Evolutionary conservation across 2,329 filamentous ascomycete genomes (phyloP), one percentile per base, ranked within the genome.

Genomic region (Macroventuria anomochaeta): DNA sequence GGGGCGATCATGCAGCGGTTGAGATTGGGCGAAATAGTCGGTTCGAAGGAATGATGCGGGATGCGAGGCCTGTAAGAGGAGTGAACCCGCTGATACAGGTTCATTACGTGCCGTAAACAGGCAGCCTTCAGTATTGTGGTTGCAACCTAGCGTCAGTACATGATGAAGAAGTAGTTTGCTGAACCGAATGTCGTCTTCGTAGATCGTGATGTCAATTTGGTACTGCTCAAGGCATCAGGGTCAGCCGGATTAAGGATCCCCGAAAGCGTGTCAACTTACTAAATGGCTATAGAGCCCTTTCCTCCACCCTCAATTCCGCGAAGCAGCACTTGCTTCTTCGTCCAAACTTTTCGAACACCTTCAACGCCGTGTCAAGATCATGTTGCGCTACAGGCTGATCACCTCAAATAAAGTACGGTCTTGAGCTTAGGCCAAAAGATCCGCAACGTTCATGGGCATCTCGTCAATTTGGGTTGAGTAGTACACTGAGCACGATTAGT

Each of bases 401-500:
- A n/a, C n/a, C n/a, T n/a, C n/a, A n/a, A n/a, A n/a, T n/a, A n/a
- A n/a, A n/a, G 21, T 29, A n/a, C 41, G 33, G 15, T 12, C n/a
- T 21, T 25, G 2, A 5, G n/a, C 38, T 55, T 67, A 73, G 12
- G 68, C 59, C 36, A 73, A 55, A 18, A 73, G 61, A 50, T 73
- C 71, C 20, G 71, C 71, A 31, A 73, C 91, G 72, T 97, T 97
- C 93, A 97, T 97, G 15, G 93, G 93, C 93, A 97, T 97, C 81
- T 97, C 93, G 68, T 97, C 93, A 65, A 97, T 96, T 80, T 97
- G 93, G 39, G 93, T 96, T 13, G 91, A 96, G 79, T 96, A 96
- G 80, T 96, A 96, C 70, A 96, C 88, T 91, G 60, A 10, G 33
- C 49, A 15, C 38, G 48, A 58, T 81, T 60, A 81, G 78, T 53